Evolutionary conservation across 1,139 yeast species (phyloP).

Genomic region (Lodderomyces beijingensis): DNA sequence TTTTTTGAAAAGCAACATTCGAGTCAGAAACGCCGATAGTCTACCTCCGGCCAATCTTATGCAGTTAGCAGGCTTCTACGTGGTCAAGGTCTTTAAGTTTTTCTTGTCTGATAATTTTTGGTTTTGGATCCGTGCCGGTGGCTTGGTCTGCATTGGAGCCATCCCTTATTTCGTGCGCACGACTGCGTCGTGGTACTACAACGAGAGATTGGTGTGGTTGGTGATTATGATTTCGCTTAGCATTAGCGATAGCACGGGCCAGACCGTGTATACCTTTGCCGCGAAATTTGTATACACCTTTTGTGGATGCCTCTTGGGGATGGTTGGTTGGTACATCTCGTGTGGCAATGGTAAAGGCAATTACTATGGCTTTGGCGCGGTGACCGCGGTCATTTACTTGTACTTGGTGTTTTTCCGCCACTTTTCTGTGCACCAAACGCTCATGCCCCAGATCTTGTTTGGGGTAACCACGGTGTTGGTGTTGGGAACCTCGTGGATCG

Average conservation of each 20-base stretch:
- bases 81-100: constrained; percentile 15
- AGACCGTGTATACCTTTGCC: constrained; percentile 26
- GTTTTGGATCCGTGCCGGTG: constrained; percentile 31
- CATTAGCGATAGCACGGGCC: constrained; percentile 31
- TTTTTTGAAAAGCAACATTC: constrained; percentile 15
- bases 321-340: constrained; percentile 37
- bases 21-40: constrained; percentile 28
- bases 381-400: constrained; percentile 24
- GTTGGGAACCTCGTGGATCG: constrained; percentile 35
- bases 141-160: constrained; percentile 21
- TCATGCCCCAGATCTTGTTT: constrained; percentile 28
- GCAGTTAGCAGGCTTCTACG: constrained; percentile 19
- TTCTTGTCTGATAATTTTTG: constrained; percentile 22
- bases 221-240: constrained; percentile 33
- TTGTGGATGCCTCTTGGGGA: constrained; percentile 29
- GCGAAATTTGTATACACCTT: constrained; percentile 27
- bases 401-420: constrained; percentile 28
- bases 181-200: constrained; percentile 31
- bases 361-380: constrained; percentile 30
- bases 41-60: constrained; percentile 21
- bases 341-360: constrained; percentile 30
- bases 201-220: constrained; percentile 28
- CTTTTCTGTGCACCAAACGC: constrained; percentile 27
- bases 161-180: constrained; percentile 27
- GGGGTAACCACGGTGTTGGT: constrained; percentile 30